A percentile compares a stretch with the other conserved stretches of the same genome.
Conservation (phyloP, 495 filamentous ascomycete genomes). For the Cetradonia linearis region DNA sequence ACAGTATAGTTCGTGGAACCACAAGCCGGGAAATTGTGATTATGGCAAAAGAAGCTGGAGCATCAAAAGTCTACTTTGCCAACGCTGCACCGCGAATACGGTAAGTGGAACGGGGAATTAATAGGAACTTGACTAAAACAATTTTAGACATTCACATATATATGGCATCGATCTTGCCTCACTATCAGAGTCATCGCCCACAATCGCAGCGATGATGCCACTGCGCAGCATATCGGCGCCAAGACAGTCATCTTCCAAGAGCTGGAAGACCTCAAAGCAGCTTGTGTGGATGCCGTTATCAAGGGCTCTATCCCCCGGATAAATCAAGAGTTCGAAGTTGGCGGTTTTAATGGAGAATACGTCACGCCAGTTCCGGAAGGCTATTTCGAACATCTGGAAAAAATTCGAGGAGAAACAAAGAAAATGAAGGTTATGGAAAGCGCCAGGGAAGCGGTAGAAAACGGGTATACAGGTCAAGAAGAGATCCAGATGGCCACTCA, state of each 20-base stretch:
- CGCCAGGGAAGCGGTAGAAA: constrained; percentile 57
- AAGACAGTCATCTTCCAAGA: constrained; percentile 86
- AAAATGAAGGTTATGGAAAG: constrained; percentile 62
- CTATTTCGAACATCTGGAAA: constrained; percentile 82
- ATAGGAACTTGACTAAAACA: background rate
- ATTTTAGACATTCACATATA: constrained; percentile 41
- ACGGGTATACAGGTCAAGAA: constrained; percentile 51
- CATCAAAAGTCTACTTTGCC: constrained; percentile 82
- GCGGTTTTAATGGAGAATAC: constrained; percentile 90
- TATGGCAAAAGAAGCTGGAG: constrained; percentile 85
- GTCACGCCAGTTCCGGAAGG: constrained; percentile 70
- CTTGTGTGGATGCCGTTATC: constrained; percentile 46
- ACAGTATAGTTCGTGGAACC: constrained; percentile 88
- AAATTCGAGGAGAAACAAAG: constrained; percentile 58
- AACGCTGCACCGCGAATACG: constrained; percentile 82
- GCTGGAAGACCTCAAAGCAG: constrained; percentile 69
- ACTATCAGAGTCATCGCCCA: constrained; percentile 75
- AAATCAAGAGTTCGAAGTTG: constrained; percentile 70
- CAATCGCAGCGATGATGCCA: constrained; percentile 53
- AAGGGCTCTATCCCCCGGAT: constrained; percentile 36
- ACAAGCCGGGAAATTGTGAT: constrained; percentile 83
- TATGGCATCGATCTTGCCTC: constrained; percentile 90
- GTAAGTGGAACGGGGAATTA: constrained; percentile 25
- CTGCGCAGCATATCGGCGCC: constrained; percentile 78
- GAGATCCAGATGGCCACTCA: constrained; percentile 55